Conservation (phyloP, 2,329 filamentous ascomycete genomes). For the Botrytis byssoidea region DNA sequence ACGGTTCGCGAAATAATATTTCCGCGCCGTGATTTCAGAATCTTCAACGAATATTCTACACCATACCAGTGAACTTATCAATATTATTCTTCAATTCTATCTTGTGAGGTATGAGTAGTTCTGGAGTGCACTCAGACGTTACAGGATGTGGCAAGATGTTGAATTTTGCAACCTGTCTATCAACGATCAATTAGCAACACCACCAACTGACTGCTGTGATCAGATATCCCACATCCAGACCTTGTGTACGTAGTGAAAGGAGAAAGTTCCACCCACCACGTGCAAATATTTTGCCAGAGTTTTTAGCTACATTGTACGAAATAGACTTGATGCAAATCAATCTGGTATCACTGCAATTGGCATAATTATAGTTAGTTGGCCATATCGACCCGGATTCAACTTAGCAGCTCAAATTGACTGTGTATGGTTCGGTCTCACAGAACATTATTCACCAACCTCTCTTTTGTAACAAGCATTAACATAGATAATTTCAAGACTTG, state of each 20-base stretch:
- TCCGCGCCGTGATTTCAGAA: background rate
- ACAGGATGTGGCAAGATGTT: too few species aligned
- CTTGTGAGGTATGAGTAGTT: background rate
- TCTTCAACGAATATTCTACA: background rate
- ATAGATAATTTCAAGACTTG: background rate
- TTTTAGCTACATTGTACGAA: background rate
- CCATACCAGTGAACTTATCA: background rate
- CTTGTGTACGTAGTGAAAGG: background rate
- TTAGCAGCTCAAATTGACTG: background rate
- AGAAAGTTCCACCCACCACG: background rate
- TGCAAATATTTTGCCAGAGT: background rate
- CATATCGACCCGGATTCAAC: background rate
- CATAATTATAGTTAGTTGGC: background rate
- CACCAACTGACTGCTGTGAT: background rate
- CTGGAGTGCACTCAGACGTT: background rate
- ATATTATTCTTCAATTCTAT: background rate
- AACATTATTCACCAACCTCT: background rate
- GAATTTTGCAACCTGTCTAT: too few species aligned
- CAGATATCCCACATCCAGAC: background rate
- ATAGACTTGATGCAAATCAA: background rate
- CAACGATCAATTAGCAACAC: background rate
- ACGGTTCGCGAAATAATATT: constrained; percentile 1
- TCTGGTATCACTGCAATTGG: background rate
- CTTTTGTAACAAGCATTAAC: background rate
- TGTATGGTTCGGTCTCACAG: background rate